Evolutionary conservation across 805 yeast genomes (phyloP).

Genomic region (Yarrowia sp.): DNA sequence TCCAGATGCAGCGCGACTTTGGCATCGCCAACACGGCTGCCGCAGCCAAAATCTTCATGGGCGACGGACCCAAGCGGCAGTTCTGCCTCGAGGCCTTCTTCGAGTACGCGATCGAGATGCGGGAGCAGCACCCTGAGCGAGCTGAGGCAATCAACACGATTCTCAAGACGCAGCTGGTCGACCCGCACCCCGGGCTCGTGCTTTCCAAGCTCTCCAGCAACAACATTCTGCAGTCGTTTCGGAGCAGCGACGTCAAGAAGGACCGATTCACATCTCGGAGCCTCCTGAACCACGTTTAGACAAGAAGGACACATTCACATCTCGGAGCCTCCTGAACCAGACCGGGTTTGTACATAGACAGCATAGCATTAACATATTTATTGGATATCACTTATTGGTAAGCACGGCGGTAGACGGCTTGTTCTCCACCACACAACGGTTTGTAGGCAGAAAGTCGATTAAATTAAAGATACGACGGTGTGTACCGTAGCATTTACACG

Average conservation of each 20-base stretch:
- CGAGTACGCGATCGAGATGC: constrained; percentile 19
- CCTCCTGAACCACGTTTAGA: background rate
- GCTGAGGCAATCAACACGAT: background rate
- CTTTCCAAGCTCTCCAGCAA: constrained; percentile 10
- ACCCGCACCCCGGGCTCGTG: constrained; percentile 3
- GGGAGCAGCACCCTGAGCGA: constrained; percentile 1
- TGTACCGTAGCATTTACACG: too few species aligned
- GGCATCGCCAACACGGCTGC: background rate
- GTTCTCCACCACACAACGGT: too few species aligned
- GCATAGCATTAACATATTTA: constrained; percentile 14
- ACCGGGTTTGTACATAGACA: background rate
- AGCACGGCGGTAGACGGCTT: too few species aligned
- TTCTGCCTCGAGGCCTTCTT: constrained; percentile 3
- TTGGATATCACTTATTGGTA: too few species aligned
- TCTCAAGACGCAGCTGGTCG: constrained; percentile 9
- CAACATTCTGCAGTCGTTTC: constrained; percentile 14
- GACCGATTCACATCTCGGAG: background rate
- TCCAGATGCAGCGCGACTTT: constrained; percentile 8
- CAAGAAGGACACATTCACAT: background rate
- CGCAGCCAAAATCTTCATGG: background rate
- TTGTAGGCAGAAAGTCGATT: too few species aligned
- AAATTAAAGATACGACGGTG: background rate
- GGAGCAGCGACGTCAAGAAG: background rate
- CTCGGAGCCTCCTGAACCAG: constrained; percentile 10
- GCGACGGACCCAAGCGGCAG: background rate